phyloP scores from a whole-genome alignment of 2,329 filamentous ascomycete species.

The Falciphora oryzae region DNA sequence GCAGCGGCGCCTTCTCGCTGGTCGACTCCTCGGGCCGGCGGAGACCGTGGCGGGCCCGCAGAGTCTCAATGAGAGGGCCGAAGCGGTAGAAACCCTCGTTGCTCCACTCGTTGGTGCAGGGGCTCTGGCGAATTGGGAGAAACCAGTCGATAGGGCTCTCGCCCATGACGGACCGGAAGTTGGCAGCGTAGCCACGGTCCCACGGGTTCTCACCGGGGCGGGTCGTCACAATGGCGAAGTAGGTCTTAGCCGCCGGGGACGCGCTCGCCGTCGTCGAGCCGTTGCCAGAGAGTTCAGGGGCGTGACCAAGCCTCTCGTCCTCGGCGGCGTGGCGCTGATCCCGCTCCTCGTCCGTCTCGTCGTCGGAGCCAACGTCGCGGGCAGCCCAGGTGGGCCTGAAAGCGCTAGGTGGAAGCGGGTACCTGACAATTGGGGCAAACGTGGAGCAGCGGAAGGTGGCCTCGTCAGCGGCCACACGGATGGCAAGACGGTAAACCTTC shows the following conservation, averaged over 20 bases:
- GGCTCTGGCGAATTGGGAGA: conserved; percentile 67
- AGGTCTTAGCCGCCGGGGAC: conserved; percentile 40
- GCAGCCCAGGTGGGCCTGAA: conserved; percentile 3
- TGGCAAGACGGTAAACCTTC: conserved; percentile 66
- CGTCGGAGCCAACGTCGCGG: conserved; percentile 9
- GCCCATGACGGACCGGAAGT: conserved; percentile 80
- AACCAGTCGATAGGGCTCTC: conserved; percentile 67
- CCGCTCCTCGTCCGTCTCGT: conserved; percentile 3
- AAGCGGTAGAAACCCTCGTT: conserved; percentile 62
- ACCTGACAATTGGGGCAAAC: conserved; percentile 14
- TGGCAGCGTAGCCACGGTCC: conserved; percentile 63
- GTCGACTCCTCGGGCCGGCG: neutral
- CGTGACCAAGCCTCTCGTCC: neutral
- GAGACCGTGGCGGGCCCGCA: conserved; percentile 42
- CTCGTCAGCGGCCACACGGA: conserved; percentile 45
- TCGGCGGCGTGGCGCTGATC: neutral
- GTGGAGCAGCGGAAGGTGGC: conserved; percentile 1
- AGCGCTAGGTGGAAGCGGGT: conserved; percentile 13
- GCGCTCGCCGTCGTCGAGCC: conserved; percentile 10
- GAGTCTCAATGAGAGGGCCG: conserved; percentile 52
- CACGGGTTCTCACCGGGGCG: conserved; percentile 77
- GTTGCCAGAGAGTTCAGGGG: neutral
- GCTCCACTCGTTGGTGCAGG: conserved; percentile 64
- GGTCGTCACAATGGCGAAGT: conserved; percentile 74
- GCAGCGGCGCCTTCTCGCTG: conserved; percentile 2